phyloP scores from a whole-genome alignment of 208 protist species.

The Angomonas deanei region DNA sequence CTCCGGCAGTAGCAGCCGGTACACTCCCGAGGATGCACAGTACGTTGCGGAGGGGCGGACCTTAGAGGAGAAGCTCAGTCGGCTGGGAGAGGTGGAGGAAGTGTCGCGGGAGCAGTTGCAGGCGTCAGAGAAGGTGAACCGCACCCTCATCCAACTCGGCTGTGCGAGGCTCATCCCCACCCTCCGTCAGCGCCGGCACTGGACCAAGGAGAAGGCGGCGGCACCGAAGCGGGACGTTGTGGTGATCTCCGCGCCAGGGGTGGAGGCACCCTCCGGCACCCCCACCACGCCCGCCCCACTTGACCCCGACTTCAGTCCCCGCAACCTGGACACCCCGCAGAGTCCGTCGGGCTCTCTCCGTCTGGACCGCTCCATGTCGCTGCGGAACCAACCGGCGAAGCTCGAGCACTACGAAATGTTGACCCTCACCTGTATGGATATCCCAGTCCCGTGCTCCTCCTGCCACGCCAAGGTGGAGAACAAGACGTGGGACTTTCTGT shows the following conservation, averaged over 20 bases:
- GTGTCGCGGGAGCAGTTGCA: conserved; percentile 49
- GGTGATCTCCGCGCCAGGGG: conserved; percentile 54
- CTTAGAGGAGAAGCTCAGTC: conserved; percentile 29
- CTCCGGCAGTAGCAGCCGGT: background rate
- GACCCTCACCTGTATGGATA: conserved; percentile 48
- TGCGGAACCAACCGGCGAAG: conserved; percentile 15
- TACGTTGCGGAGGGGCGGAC: conserved; percentile 46
- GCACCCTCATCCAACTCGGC: conserved; percentile 47
- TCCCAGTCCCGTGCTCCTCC: conserved; percentile 22
- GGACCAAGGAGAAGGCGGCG: conserved; percentile 10
- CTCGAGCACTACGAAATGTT: conserved; percentile 79
- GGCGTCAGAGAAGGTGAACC: conserved; percentile 53
- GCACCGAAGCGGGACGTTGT: conserved; percentile 25
- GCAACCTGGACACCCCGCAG: conserved; percentile 11
- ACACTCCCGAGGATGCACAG: conserved; percentile 22
- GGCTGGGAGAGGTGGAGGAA: conserved; percentile 61
- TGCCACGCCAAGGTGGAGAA: conserved; percentile 34
- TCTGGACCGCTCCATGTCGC: conserved; percentile 14
- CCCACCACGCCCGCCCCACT: background rate
- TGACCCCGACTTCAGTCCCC: conserved; percentile 10
- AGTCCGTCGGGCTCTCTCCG: conserved; percentile 9
- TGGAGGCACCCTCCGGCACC: conserved; percentile 28
- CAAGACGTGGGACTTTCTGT: conserved; percentile 81
- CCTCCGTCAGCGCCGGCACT: conserved; percentile 39
- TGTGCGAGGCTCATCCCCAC: conserved; percentile 60